These are phyloP conservation scores for Fragaria iinumae DNA, from an alignment of 306 rosid species.

Conservation along the genomic window DNA sequence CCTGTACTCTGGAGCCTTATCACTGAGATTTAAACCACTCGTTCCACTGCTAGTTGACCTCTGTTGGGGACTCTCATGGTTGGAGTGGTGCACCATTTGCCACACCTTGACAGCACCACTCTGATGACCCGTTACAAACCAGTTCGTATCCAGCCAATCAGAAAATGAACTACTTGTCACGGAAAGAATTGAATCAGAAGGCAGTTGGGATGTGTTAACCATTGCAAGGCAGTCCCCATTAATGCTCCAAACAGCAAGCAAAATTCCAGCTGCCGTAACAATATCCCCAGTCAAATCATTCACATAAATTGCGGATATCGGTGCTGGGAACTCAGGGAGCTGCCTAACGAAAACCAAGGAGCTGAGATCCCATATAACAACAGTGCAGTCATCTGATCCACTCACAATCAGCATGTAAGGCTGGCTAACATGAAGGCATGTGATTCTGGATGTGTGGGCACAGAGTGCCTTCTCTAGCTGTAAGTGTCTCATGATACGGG, in stretches of 20 bases:
- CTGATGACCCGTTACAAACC: constrained; percentile 99
- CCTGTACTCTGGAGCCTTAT: constrained; percentile 68
- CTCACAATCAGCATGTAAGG: constrained; percentile 97
- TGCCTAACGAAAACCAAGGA: constrained; percentile 87
- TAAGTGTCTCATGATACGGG: constrained; percentile 60
- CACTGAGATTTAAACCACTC: constrained; percentile 51
- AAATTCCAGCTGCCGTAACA: constrained; percentile 93
- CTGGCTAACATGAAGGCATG: constrained; percentile 95
- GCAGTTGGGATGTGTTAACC: constrained; percentile 90
- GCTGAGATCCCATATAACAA: constrained; percentile 96
- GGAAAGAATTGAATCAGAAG: constrained; percentile 91
- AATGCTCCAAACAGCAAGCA: constrained; percentile 92
- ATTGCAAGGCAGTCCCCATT: constrained; percentile 95
- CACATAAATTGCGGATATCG: constrained; percentile 80
- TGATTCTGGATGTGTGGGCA: constrained; percentile 77
- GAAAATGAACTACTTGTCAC: constrained; percentile 79
- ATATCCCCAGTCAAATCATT: constrained; percentile 96
- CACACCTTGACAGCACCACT: constrained; percentile 98
- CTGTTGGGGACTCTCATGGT: constrained; percentile 48
- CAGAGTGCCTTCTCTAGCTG: constrained; percentile 90
- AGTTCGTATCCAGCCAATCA: constrained; percentile 92
- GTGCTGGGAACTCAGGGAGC: constrained; percentile 90
- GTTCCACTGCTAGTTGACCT: constrained; percentile 49
- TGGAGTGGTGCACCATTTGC: constrained; percentile 87
- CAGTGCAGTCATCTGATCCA: constrained; percentile 97